Evolutionary conservation across 1,284 basidiomycete genomes (phyloP), one percentile per base, ranked within the genome.

Genomic region (Moniliella sp.): DNA sequence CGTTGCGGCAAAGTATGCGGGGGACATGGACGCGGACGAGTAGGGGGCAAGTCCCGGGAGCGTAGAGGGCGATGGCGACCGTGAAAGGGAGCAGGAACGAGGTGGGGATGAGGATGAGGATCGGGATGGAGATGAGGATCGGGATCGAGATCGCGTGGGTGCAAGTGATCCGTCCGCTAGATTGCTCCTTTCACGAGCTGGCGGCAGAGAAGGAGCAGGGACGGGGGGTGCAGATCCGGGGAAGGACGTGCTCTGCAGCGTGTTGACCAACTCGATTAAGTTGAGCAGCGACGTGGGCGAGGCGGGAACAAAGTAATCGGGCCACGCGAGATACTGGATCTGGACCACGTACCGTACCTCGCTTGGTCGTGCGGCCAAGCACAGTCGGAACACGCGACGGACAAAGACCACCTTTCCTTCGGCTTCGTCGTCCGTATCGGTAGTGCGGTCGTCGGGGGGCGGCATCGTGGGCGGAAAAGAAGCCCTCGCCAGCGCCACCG

Each of bases 321-420:
- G 56, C 56, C 56, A 59, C 14, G 43, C 48, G 7, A 59, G 39
- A 36, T 43, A 59, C 36, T 59, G 56, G 18, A 57, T 28, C 33
- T 57, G 53, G 2, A 41, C 36, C 8, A 57, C 34, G 13, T 15
- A 25, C 14, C 50, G 45, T 2, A 39, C 27, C 9, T 33, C 39
- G 5, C 37, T 27, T 12, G 40, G 42, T 28, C 40, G 34, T 4
- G 33, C 17, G 7, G 38, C 16, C 16, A 41, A 42, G 16, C 35
- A 32, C 11, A 59, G 39, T 13, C 34, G 15, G 18, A 57, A 33
- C 2, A 34, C 46, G 27, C 56, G 42, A 12, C 41, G 42, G 18
- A 57, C 36, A 3, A 48, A 44, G 1, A 43, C 40, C 1, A 40
- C 36, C 31, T 31, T 30, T 7, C 30, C 27, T 12, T 19, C 27